Conservation (phyloP, 1,139 yeast species). For the Protomyces arabidopsidicola region DNA sequence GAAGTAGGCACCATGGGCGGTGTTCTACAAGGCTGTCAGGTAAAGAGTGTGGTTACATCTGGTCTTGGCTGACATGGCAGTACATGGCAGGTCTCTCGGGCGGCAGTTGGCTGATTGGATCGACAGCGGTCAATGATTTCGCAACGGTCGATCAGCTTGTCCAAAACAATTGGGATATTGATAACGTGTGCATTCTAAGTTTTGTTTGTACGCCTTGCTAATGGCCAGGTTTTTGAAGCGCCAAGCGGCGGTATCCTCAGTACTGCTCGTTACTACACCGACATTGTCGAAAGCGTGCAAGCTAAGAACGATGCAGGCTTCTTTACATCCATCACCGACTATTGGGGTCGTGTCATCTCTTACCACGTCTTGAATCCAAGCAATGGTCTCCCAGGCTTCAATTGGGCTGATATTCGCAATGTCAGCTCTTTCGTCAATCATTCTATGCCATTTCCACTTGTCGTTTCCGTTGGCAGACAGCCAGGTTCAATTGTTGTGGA, state of each 20-base stretch:
- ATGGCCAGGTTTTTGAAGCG: constrained; percentile 40
- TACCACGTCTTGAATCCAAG: constrained; percentile 57
- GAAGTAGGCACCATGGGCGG: constrained; percentile 66
- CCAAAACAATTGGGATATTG: constrained; percentile 35
- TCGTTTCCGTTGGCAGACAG: constrained; percentile 69
- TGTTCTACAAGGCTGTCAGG: constrained; percentile 59
- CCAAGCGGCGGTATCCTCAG: constrained; percentile 43
- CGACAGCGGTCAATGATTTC: constrained; percentile 43
- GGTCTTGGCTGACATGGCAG: constrained; percentile 60
- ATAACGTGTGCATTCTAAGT: constrained; percentile 43
- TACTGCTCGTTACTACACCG: constrained; percentile 50
- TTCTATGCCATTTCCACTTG: constrained; percentile 78
- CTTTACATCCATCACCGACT: constrained; percentile 71
- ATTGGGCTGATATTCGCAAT: constrained; percentile 60
- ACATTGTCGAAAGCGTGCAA: constrained; percentile 52
- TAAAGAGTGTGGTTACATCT: constrained; percentile 50
- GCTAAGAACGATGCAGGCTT: constrained; percentile 72
- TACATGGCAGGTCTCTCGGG: constrained; percentile 81
- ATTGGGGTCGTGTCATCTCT: constrained; percentile 74
- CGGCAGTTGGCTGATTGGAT: constrained; percentile 77
- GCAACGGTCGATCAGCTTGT: constrained; percentile 31
- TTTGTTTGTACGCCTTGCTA: constrained; percentile 44
- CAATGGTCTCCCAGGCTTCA: constrained; percentile 56
- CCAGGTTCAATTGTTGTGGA: constrained; percentile 45
- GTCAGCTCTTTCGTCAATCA: constrained; percentile 50